Conservation (phyloP, 208 protist genomes). For the Acanthamoeba triangularis region DNA sequence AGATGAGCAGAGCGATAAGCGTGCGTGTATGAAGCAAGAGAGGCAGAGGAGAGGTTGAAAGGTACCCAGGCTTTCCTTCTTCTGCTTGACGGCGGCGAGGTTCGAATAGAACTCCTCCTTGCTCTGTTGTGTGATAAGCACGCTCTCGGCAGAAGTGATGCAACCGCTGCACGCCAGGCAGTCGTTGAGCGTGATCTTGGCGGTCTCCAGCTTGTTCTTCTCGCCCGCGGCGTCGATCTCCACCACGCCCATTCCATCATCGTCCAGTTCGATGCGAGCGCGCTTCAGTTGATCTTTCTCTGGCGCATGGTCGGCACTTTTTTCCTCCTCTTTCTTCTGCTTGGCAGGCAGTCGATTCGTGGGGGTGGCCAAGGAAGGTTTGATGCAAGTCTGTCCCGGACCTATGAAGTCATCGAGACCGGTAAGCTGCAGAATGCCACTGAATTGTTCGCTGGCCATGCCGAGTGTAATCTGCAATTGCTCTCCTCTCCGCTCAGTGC, state of each 20-base stretch:
- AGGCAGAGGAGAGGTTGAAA: not conserved
- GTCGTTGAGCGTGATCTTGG: slow-evolving; percentile 92
- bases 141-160: slow-evolving; percentile 98
- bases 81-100: slow-evolving; percentile 70
- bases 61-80: not conserved
- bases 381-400: slow-evolving; percentile 90
- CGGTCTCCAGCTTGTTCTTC: slow-evolving; percentile 84
- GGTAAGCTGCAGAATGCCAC: slow-evolving; percentile 86
- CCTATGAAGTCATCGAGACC: slow-evolving; percentile 91
- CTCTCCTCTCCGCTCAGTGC: too few species aligned
- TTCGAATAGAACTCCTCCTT: slow-evolving; percentile 87
- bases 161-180: slow-evolving; percentile 96
- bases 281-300: not conserved
- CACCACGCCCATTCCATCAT: slow-evolving; percentile 79
- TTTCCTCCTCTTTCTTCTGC: not conserved
- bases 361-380: slow-evolving; percentile 75
- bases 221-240: slow-evolving; percentile 82
- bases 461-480: not conserved
- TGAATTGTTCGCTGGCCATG: slow-evolving; percentile 80
- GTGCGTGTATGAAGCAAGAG: not conserved
- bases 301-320: not conserved
- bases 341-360: not conserved
- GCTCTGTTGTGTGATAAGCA: slow-evolving; percentile 95
- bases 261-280: slow-evolving; percentile 79
- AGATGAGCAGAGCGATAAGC: not conserved